Evolutionary conservation across 805 yeast species (phyloP).

Genomic region (Candida patagonica): DNA sequence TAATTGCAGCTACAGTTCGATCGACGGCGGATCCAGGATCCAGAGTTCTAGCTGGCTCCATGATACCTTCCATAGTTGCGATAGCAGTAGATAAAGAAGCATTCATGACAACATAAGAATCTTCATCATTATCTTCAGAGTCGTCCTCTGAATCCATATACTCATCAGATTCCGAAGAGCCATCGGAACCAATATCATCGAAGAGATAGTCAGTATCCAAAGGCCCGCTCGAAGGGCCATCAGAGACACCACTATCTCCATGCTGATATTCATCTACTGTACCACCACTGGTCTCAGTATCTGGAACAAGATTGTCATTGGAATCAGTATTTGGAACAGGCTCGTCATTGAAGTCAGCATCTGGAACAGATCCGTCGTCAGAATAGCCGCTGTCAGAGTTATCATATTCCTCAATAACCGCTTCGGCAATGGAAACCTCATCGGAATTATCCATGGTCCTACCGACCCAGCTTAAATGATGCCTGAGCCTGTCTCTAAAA

Average conservation of each 20-base stretch:
- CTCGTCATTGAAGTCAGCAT: neutral
- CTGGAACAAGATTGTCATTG: conserved; percentile 3
- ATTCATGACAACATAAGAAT: neutral
- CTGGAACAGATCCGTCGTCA: neutral
- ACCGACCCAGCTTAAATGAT: neutral
- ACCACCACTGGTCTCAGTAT: no score
- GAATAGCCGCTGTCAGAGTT: no score
- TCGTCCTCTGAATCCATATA: neutral
- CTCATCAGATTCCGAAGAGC: neutral
- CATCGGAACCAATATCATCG: no score
- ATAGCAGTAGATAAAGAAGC: neutral
- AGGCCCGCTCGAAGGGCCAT: no score
- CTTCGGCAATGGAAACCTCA: neutral
- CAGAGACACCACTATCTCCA: no score
- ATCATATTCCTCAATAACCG: no score
- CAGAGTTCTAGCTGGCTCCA: neutral
- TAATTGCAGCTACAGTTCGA: no score
- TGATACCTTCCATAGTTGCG: neutral
- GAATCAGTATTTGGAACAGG: neutral
- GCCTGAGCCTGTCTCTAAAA: neutral
- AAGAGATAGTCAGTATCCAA: no score
- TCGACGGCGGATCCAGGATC: neutral
- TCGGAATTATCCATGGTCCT: neutral
- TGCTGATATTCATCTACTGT: no score
- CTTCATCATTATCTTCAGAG: neutral